Evolutionary conservation across 2,329 filamentous ascomycete genomes (phyloP), one percentile per base, ranked within the genome.

Genomic region (Aspergillus versicolor): DNA sequence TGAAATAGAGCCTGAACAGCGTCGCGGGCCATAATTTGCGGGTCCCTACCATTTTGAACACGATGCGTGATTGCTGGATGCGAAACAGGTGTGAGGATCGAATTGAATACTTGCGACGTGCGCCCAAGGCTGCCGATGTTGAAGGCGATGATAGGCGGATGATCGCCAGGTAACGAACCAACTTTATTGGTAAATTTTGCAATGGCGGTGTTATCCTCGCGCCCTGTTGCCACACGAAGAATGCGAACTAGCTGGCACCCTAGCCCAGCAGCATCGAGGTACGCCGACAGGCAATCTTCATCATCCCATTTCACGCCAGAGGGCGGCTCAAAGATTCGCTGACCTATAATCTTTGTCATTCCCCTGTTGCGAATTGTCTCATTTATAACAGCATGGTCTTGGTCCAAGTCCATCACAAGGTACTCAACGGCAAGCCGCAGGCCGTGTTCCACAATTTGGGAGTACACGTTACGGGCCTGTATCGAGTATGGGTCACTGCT

Each of bases 61-160:
- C 52, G 51, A 11, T 62, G 63, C 24, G 64, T 64, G 50, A 77
- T 71, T 5, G 70, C 71, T 17, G 72, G 68, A 52, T 78, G 75
- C 3, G 72, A 75, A n/a, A 78, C 75, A 2, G 69, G 67, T 7
- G 74, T 77, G 47, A 78, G 61, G 13, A 70, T 73, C 4, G 69
- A 68, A 57, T 78, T 78, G 58, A 77, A 75, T 1, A 77, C 68
- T 57, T 77, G 75, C n/a, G 75, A 77, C 11, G 74, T 77, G 15
- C 75, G 73, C 40, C 75, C 75, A 15, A 77, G 63, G 7, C 65
- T 64, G 9, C 75, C 74, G 12, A 74, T 61, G 37, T 77, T 77
- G 61, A 75, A 78, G 15, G 74, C 73, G 32, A 76, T 77, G 15
- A 75, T 59, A 2, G 72, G 70, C 2, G 69, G 64, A 48, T 70